Evolutionary conservation across 352 stramenopile genomes (phyloP), one percentile per base, ranked within the genome.

Genomic region (Phytopythium helicoides): DNA sequence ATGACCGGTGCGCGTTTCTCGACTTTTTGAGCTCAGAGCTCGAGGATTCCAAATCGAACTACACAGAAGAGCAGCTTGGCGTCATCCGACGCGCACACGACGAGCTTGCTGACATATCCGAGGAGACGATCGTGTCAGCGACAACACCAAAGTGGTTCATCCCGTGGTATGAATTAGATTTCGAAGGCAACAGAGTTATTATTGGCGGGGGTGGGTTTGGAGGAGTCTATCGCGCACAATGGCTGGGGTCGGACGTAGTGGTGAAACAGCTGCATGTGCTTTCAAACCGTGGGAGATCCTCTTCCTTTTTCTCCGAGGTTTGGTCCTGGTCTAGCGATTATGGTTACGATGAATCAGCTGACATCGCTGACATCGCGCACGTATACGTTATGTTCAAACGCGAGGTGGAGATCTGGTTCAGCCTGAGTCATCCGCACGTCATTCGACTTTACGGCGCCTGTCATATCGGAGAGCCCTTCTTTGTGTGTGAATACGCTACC

Each of bases 231-330:
- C 56, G 16, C 23, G 56, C 34, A 7, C 58, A 50, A 38, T 64
- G 50, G 51, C 14, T 64, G 1, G 57, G 54, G 19, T 41, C 57
- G 7, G 57, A 60, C 25, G 50, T 37, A 16, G 52, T 59, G n/a
- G 51, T 60, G 6, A 60, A 60, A 22, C 39, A 12, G 19, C 3
- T 28, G 18, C 23, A 28, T 15, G 9, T 2, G n/a, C 35, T 15
- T 40, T 18, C n/a, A 18, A n/a, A n/a, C n/a, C n/a, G n/a, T n/a
- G n/a, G n/a, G n/a, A n/a, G n/a, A n/a, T n/a, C n/a, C n/a, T n/a
- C n/a, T n/a, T n/a, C n/a, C n/a, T n/a, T n/a, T n/a, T n/a, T n/a
- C n/a, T n/a, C n/a, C n/a, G n/a, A n/a, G n/a, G n/a, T n/a, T n/a
- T 40, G 36, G 36, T 21, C 36, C 6, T 19, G 10, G 36, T 40